A percentile compares a stretch with the other conserved stretches of the same genome.
These are phyloP conservation scores for Xylariaceae sp. DNA, from an alignment of 2,329 filamentous ascomycete species.

Conservation along the genomic window DNA sequence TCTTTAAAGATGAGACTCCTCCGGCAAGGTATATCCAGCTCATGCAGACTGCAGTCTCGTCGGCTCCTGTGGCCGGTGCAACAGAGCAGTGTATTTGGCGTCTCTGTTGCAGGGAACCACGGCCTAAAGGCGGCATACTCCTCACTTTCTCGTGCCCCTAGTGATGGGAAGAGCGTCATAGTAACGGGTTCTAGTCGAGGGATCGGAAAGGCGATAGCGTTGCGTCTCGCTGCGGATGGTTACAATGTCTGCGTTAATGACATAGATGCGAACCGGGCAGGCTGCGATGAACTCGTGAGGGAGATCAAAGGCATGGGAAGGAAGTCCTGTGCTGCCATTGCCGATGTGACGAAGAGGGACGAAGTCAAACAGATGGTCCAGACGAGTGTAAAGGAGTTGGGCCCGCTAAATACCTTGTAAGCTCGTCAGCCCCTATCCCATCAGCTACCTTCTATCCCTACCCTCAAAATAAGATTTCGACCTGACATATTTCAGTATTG, in stretches of 20 bases:
- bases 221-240: conserved; percentile 65
- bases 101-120: background rate
- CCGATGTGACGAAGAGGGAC: conserved; percentile 61
- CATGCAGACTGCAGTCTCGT: background rate
- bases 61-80: background rate
- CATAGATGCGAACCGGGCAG: conserved; percentile 53
- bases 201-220: conserved; percentile 64
- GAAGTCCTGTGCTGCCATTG: conserved; percentile 56
- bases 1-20: background rate
- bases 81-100: background rate
- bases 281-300: conserved; percentile 54
- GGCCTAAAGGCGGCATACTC: conserved; percentile 17
- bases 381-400: conserved; percentile 54
- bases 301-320: conserved; percentile 56
- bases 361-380: conserved; percentile 57
- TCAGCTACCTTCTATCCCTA: conserved; percentile 6
- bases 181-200: conserved; percentile 36
- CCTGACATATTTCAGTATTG: conserved; percentile 47
- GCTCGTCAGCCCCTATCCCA: background rate
- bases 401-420: conserved; percentile 48
- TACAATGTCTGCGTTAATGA: conserved; percentile 70
- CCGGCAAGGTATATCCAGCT: background rate
- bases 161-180: conserved; percentile 29
- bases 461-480: conserved; percentile 15
- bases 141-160: conserved; percentile 21